Evolutionary conservation across 1,139 yeast genomes (phyloP).

Genomic region (Taphrina betulina): DNA sequence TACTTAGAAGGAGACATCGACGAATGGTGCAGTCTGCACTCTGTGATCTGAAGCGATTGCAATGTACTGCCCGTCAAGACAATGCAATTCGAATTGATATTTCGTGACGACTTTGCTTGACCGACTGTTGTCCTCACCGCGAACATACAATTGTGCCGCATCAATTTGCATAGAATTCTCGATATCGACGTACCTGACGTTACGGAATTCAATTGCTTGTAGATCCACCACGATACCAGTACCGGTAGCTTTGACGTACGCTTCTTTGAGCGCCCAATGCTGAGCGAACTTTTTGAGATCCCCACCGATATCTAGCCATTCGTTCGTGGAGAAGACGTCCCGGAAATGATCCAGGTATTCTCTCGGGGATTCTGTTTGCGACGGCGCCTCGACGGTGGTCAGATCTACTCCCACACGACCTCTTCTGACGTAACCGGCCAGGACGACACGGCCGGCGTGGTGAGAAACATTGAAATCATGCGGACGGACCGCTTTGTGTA

Average conservation of each 20-base stretch:
- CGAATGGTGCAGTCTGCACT: neutral
- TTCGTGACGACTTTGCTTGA: no score
- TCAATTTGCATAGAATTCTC: neutral
- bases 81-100: slow-evolving; percentile 8
- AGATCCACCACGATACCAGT: slow-evolving; percentile 36
- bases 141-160: neutral
- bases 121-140: no score
- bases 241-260: slow-evolving; percentile 39
- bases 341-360: slow-evolving; percentile 34
- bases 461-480: slow-evolving; percentile 38
- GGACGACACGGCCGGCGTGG: slow-evolving; percentile 36
- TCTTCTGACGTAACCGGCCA: slow-evolving; percentile 29
- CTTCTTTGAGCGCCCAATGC: slow-evolving; percentile 39
- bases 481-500: slow-evolving; percentile 9
- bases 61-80: slow-evolving; percentile 1
- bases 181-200: slow-evolving; percentile 25
- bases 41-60: neutral
- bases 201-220: slow-evolving; percentile 34
- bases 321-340: slow-evolving; percentile 35
- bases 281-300: slow-evolving; percentile 27
- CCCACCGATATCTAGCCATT: slow-evolving; percentile 25
- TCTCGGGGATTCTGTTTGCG: neutral
- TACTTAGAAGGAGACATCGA: no score
- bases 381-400: slow-evolving; percentile 14
- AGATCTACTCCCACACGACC: slow-evolving; percentile 36